Conservation (phyloP, 2,329 filamentous ascomycete species). For the Aspergillus sojae region DNA sequence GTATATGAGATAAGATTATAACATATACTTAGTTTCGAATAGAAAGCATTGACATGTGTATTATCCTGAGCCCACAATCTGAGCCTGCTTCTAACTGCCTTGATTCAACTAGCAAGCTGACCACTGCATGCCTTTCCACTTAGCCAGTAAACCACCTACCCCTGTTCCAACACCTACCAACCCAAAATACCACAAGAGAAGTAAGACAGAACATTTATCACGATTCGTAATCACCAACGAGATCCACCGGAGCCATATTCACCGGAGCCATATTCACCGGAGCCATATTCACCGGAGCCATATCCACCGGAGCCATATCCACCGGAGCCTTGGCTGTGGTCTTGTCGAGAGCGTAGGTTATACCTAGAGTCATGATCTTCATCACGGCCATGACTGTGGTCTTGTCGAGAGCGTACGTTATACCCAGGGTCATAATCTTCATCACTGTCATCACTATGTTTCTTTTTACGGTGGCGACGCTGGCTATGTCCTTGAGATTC, state of each 20-base stretch:
- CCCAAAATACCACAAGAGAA: neutral
- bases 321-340: neutral
- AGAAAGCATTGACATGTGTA: neutral
- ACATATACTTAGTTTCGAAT: neutral
- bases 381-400: neutral
- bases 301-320: neutral
- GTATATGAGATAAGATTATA: neutral
- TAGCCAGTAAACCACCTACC: neutral
- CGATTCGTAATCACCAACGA: neutral
- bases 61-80: neutral
- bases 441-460: slow-evolving; percentile 11
- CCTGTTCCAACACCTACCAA: neutral
- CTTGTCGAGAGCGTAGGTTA: neutral
- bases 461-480: neutral
- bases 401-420: neutral
- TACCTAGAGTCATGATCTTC: neutral
- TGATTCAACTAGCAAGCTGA: neutral
- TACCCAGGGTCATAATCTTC: neutral
- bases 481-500: neutral
- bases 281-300: no score
- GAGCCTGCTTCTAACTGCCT: neutral
- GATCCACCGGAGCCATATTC: neutral
- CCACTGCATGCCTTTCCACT: neutral
- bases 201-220: neutral
- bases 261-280: neutral